These are phyloP conservation scores for Heterobasidion occidentale DNA, from an alignment of 1,284 basidiomycete genomes.

Conservation along the genomic window DNA sequence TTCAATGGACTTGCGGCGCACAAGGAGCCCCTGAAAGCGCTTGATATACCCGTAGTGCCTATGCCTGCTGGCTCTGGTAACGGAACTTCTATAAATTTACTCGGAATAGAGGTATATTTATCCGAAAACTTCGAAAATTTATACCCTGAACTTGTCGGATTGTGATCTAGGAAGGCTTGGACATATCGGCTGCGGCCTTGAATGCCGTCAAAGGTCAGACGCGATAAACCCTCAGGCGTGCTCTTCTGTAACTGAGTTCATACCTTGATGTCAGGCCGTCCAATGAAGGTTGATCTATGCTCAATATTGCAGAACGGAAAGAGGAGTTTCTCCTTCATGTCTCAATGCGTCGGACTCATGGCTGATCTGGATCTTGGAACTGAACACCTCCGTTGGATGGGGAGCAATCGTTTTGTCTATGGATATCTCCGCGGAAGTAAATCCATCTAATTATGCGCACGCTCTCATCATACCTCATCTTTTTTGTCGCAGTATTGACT, in stretches of 20 bases:
- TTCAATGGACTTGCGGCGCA: constrained; percentile 85
- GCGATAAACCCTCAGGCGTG: constrained; percentile 2
- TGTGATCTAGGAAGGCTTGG: constrained; percentile 54
- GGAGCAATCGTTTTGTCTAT: constrained; percentile 80
- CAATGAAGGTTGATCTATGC: constrained; percentile 77
- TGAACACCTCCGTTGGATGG: constrained; percentile 88
- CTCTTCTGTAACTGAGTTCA: not conserved
- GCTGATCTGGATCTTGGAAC: constrained; percentile 88
- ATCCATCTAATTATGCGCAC: constrained; percentile 12
- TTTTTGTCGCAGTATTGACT: constrained; percentile 43
- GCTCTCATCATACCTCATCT: not conserved
- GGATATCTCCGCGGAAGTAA: constrained; percentile 73
- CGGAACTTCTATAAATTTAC: constrained; percentile 67
- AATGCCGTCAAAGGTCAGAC: constrained; percentile 82
- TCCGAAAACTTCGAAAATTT: not conserved
- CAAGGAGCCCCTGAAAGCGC: constrained; percentile 58
- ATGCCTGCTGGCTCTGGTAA: constrained; percentile 89
- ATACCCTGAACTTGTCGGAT: not conserved
- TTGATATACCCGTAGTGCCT: constrained; percentile 74
- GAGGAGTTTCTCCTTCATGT: constrained; percentile 82
- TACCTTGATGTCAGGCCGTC: constrained; percentile 35
- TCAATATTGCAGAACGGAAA: constrained; percentile 67
- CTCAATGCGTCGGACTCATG: constrained; percentile 84
- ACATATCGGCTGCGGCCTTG: constrained; percentile 68
- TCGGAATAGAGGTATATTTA: constrained; percentile 51